Percentiles rank a stretch among this genome's conserved stretches.
Evolutionary conservation across 176 grass and related monocot species (phyloP).

Genomic region (Zizania latifolia): DNA sequence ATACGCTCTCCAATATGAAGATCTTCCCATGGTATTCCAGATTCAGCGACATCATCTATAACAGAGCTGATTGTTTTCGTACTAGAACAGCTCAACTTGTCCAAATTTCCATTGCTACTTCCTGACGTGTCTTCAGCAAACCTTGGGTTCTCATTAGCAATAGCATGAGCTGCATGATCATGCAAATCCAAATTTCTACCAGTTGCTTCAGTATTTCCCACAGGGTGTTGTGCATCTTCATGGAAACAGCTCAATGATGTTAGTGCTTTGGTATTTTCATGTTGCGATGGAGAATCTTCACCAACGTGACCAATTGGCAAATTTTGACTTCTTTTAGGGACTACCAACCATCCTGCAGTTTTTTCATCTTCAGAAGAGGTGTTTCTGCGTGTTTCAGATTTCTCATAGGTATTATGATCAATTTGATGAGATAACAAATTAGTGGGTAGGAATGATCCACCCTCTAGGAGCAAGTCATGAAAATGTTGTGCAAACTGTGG

Average conservation of each 20-base stretch:
- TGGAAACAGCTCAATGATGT: constrained; percentile 4
- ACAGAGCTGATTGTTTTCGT: constrained; percentile 55
- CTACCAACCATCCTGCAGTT: constrained; percentile 17
- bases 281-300: constrained; percentile 25
- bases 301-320: background rate
- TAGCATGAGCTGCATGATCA: constrained; percentile 6
- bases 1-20: constrained; percentile 92
- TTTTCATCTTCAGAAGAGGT: constrained; percentile 18
- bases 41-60: constrained; percentile 69
- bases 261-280: background rate
- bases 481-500: constrained; percentile 65
- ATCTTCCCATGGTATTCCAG: constrained; percentile 96
- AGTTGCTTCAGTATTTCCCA: constrained; percentile 32
- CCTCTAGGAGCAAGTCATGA: constrained; percentile 62
- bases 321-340: constrained; percentile 30
- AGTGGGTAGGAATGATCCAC: constrained; percentile 44
- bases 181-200: constrained; percentile 25
- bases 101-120: constrained; percentile 35
- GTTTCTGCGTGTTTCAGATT: constrained; percentile 17
- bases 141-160: constrained; percentile 36
- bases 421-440: no score
- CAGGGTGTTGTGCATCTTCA: constrained; percentile 25
- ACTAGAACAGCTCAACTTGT: constrained; percentile 38
- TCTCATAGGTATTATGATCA: no score
- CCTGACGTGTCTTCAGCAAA: constrained; percentile 30